Evolutionary conservation across 805 yeast genomes (phyloP), one percentile per base, ranked within the genome.

Genomic region (Yamadazyma insecticola): DNA sequence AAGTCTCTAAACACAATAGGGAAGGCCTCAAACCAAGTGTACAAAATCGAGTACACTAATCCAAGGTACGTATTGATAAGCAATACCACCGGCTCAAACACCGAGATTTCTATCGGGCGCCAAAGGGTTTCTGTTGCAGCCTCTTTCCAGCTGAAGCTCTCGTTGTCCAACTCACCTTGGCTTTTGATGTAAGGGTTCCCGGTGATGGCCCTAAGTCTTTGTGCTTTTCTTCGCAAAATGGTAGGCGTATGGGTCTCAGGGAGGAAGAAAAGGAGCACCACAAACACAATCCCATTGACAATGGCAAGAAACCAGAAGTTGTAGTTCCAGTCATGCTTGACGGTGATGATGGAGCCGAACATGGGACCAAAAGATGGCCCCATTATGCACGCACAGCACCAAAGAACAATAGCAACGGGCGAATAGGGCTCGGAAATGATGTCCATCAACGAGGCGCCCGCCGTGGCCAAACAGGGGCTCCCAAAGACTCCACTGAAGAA

Each of bases 361-460:
- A 31, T 44, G 1, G 83, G 82, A 7, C 79, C 81, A 13, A 72
- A 23, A 10, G 68, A 60, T 2, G 79, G 79, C 6, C 80, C 82
- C 67, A 55, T 24, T 69, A 71, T 0, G 77, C 72, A 30, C 72
- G 76, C 15, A 68, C 42, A 12, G 76, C 60, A 61, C 80, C 81
- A 77, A 5, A 58, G 35, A 6, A 72, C 72, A 30, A 76, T 53
- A 3, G 70, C 68, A 13, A 67, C 37, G 2, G 79, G 74, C 22
- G 64, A 49, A 32, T 54, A 53, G 4, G 73, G 64, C 11, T 60
- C 49, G 4, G 50, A 26, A 16, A 69, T 47, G 26, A 76, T 50
- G 45, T 77, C 83, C 15, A 71, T 67, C 24, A 75, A 48, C 5
- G 74, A 60, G 7, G 78, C 82, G 36, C 74, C 79, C 27, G 78